Percentiles rank a stretch among this genome's conserved stretches.
Evolutionary conservation across 352 stramenopile genomes (phyloP).

Genomic region (Globisporangium okanoganense): DNA sequence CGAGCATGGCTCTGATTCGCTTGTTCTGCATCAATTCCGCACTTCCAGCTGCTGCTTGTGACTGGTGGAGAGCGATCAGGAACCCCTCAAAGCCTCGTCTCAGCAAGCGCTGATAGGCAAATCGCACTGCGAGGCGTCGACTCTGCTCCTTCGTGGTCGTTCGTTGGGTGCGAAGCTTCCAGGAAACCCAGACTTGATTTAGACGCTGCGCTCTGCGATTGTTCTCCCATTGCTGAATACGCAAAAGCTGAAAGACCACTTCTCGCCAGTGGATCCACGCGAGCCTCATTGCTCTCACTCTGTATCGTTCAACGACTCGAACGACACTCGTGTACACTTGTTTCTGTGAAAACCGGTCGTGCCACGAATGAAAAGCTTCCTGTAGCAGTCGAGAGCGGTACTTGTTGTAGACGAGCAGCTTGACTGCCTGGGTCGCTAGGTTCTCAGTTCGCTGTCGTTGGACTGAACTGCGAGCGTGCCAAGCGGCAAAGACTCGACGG

Average conservation of each 20-base stretch:
- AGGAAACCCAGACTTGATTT: conserved; percentile 1
- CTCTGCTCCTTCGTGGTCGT: conserved; percentile 5
- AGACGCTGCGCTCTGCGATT: neutral
- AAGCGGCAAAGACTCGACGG: neutral
- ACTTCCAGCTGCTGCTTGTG: neutral
- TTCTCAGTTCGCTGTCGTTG: neutral
- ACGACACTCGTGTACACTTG: neutral
- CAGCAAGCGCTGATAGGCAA: conserved; percentile 10
- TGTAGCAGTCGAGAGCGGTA: conserved; percentile 4
- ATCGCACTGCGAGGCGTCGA: conserved; percentile 12
- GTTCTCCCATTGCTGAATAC: neutral
- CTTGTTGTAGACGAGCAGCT: conserved; percentile 6
- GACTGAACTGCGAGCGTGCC: neutral
- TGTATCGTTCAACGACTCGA: neutral
- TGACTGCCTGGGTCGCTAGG: neutral
- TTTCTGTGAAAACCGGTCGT: neutral
- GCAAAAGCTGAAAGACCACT: neutral
- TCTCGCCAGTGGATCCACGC: conserved; percentile 12
- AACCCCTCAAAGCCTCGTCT: conserved; percentile 4
- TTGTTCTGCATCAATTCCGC: neutral
- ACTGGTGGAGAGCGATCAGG: neutral
- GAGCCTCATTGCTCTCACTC: neutral
- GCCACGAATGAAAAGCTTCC: conserved; percentile 11
- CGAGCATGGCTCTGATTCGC: neutral
- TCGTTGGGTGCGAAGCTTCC: conserved; percentile 1